Conservation (phyloP, 2,329 filamentous ascomycete species). For the Ramularia endophylla region DNA sequence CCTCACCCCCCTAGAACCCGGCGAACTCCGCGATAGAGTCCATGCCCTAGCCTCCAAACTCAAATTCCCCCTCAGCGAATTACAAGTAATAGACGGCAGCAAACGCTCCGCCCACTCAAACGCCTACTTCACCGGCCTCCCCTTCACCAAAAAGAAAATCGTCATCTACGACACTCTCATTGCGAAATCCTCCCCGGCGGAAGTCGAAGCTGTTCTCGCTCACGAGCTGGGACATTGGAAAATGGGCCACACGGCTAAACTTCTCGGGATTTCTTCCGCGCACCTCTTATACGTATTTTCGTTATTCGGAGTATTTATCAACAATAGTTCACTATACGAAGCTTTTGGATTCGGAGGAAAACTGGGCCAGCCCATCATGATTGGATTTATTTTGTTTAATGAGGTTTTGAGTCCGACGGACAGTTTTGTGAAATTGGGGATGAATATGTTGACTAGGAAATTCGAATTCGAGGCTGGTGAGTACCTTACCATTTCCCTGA, state of each 20-base stretch:
- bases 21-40: constrained; percentile 79
- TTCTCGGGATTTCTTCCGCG: constrained; percentile 73
- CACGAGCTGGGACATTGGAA: constrained; percentile 98
- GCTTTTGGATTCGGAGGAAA: constrained; percentile 82
- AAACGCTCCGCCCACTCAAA: constrained; percentile 86
- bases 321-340: constrained; percentile 84
- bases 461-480: constrained; percentile 91
- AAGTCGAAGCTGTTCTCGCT: constrained; percentile 89
- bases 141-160: constrained; percentile 99
- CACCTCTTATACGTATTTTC: constrained; percentile 97
- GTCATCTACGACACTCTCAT: constrained; percentile 98
- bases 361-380: constrained; percentile 70
- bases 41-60: constrained; percentile 77
- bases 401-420: constrained; percentile 95
- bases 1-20: constrained; percentile 82
- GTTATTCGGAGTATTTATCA: constrained; percentile 94
- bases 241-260: constrained; percentile 85
- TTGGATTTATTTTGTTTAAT: constrained; percentile 96
- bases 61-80: constrained; percentile 84
- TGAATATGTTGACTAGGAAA: constrained; percentile 91
- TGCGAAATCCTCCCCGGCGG: constrained; percentile 85
- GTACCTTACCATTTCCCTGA: constrained; percentile 19
- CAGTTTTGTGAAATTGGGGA: constrained; percentile 84
- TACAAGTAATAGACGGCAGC: constrained; percentile 92
- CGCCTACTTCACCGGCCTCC: constrained; percentile 92